These are phyloP conservation scores for Xenosphaeropsis pyriputrescens DNA, from an alignment of 2,329 filamentous ascomycete genomes.

Conservation along the genomic window DNA sequence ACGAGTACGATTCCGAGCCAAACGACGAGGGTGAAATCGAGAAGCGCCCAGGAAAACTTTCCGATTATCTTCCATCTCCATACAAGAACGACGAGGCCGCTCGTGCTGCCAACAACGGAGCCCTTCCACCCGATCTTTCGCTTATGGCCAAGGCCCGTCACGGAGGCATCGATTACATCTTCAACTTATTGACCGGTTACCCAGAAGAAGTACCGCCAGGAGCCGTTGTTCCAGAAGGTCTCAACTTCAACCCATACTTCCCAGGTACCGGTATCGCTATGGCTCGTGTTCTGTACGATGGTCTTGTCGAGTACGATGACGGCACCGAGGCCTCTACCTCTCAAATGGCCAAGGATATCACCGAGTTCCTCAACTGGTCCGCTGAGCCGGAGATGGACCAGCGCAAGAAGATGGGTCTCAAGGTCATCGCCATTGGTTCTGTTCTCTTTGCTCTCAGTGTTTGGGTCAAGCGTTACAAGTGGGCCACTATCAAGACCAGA, in stretches of 20 bases:
- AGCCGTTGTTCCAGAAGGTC: constrained; percentile 67
- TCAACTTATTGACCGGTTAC: constrained; percentile 91
- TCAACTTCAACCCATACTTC: constrained; percentile 99
- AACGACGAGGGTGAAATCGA: constrained; percentile 97
- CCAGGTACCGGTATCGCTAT: constrained; percentile 97
- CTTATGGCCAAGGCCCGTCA: constrained; percentile 96
- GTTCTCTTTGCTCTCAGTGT: constrained; percentile 76
- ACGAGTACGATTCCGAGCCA: constrained; percentile 96
- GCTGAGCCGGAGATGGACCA: constrained; percentile 99
- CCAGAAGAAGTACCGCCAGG: constrained; percentile 91
- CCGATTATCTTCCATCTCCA: constrained; percentile 85
- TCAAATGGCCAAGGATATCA: constrained; percentile 99
- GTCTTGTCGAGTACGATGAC: constrained; percentile 95
- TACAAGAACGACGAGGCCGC: constrained; percentile 99
- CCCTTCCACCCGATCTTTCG: constrained; percentile 90
- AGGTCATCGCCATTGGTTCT: constrained; percentile 71
- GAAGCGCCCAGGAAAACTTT: constrained; percentile 96
- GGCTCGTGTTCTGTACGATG: constrained; percentile 96
- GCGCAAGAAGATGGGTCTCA: constrained; percentile 99
- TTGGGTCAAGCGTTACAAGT: constrained; percentile 99
- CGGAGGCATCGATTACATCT: constrained; percentile 97
- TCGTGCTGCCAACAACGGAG: constrained; percentile 95
- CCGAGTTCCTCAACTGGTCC: constrained; percentile 98
- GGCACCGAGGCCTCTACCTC: constrained; percentile 86
- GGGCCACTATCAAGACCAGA: constrained; percentile 87